Conservation (phyloP, 2,329 filamentous ascomycete genomes). For the Cladosporium sp. region DNA sequence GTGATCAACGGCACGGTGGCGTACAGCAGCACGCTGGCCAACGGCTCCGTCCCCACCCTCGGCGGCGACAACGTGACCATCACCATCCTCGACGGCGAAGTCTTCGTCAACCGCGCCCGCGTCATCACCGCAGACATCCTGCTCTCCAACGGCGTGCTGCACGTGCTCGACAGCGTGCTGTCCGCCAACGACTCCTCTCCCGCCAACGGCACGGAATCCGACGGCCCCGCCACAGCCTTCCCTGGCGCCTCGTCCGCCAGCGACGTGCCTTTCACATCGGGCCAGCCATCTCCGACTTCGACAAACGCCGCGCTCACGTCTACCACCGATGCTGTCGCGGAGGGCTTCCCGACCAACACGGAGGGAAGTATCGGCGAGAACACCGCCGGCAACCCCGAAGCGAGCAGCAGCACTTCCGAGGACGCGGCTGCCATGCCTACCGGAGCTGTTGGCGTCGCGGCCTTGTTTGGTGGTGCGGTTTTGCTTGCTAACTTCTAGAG, state of each 20-base stretch:
- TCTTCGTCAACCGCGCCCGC: slow-evolving; percentile 43
- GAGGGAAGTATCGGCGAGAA: slow-evolving; percentile 3
- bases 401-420: slow-evolving; percentile 18
- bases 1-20: slow-evolving; percentile 53
- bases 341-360: slow-evolving; percentile 19
- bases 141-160: slow-evolving; percentile 43
- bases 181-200: slow-evolving; percentile 41
- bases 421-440: slow-evolving; percentile 33
- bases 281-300: slow-evolving; percentile 45
- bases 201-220: slow-evolving; percentile 41
- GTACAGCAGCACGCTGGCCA: slow-evolving; percentile 46
- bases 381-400: slow-evolving; percentile 9
- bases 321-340: slow-evolving; percentile 31
- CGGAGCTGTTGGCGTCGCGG: slow-evolving; percentile 43
- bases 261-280: slow-evolving; percentile 53
- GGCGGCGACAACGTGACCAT: slow-evolving; percentile 39
- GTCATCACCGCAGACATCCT: slow-evolving; percentile 41
- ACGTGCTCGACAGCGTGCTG: slow-evolving; percentile 53
- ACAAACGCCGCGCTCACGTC: slow-evolving; percentile 24
- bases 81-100: slow-evolving; percentile 31
- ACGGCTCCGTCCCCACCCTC: slow-evolving; percentile 34
- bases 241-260: slow-evolving; percentile 45
- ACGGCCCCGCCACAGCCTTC: slow-evolving; percentile 45
- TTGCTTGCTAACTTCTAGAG: slow-evolving; percentile 22
- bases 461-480: slow-evolving; percentile 44